A percentile compares a stretch with the other conserved stretches of the same genome.
Evolutionary conservation across 106 monocot species (phyloP).

Genomic region (Phalaenopsis equestris): DNA sequence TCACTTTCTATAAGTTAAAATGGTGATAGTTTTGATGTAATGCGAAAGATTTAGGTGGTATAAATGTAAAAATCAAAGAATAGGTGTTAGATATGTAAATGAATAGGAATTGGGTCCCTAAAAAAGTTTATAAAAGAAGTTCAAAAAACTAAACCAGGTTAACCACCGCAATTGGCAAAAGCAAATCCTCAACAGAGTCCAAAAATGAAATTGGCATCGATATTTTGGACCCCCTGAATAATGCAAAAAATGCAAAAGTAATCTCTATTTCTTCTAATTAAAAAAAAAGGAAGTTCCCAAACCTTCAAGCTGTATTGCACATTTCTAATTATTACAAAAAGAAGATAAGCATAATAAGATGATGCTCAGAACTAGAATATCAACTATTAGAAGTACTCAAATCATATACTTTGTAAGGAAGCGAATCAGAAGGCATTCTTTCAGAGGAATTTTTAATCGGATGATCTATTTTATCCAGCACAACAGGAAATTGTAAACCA

Average conservation of each 20-base stretch:
- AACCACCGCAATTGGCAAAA: background rate
- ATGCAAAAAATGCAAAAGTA: background rate
- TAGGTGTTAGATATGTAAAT: no score
- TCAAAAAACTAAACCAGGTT: background rate
- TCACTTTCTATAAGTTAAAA: no score
- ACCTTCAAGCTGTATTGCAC: background rate
- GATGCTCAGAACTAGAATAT: background rate
- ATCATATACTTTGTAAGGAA: background rate
- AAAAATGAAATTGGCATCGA: background rate
- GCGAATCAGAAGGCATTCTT: background rate
- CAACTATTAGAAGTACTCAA: background rate
- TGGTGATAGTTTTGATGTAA: no score
- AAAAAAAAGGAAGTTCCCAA: background rate
- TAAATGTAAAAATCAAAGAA: no score
- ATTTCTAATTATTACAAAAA: background rate
- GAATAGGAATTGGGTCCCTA: no score
- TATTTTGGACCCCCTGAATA: background rate
- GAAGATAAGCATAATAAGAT: background rate
- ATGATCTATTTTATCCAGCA: background rate
- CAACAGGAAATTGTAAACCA: constrained; percentile 1
- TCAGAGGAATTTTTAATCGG: background rate
- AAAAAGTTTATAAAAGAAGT: background rate
- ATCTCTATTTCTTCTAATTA: background rate
- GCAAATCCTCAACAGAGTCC: background rate
- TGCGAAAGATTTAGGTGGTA: no score